Base-by-base conservation (phyloP, 2,329 filamentous ascomycete genomes). In the Pseudopithomyces chartarum region DNA sequence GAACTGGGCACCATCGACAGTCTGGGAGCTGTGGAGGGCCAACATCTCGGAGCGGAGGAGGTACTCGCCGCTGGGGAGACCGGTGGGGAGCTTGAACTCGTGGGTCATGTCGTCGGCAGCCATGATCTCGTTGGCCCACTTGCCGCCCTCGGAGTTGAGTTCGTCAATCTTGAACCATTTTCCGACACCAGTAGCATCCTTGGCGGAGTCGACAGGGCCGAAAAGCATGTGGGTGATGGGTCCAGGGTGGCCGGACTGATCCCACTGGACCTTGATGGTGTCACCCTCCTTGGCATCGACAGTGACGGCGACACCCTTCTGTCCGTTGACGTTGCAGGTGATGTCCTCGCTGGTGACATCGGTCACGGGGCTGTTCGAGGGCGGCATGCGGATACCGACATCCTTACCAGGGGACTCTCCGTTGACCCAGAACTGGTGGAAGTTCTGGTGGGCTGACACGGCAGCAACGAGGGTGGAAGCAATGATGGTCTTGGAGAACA, bases 191-290 rank as follows among this genome's bases (percentile, higher is more conserved):
- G 66, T 67, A 10, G 63, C 70, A 39, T 62, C 57, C 26, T 61
- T 59, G 11, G 71, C 82, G 74, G 87, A 89, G 75, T 88, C 85
- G 63, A 90, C 80, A 59, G 70, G 72, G 19, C 69, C 68, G 56
- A 69, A 69, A 36, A 75, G 65, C 56, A 73, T 64, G 61, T 73
- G 71, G 13, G 70, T 73, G 54, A 75, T 73, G 12, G 72, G 69
- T 8, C 72, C 72, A 10, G 69, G 71, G 59, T 74, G 72, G 26
- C 61, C 56, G 19, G 69, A 80, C 19, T 57, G 50, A 55, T 71
- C 65, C 68, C 70, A 71, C 47, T 71, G 61, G 29, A 73, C 68
- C 54, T 68, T 74, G 65, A 75, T 73, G 19, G 60, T 63, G 60
- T 73, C 66, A 22, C 67, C 69, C 45, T 69, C 68, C 34, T 43